Conservation (phyloP, 1,284 basidiomycete genomes). For the Cryptococcus hybrid region DNA sequence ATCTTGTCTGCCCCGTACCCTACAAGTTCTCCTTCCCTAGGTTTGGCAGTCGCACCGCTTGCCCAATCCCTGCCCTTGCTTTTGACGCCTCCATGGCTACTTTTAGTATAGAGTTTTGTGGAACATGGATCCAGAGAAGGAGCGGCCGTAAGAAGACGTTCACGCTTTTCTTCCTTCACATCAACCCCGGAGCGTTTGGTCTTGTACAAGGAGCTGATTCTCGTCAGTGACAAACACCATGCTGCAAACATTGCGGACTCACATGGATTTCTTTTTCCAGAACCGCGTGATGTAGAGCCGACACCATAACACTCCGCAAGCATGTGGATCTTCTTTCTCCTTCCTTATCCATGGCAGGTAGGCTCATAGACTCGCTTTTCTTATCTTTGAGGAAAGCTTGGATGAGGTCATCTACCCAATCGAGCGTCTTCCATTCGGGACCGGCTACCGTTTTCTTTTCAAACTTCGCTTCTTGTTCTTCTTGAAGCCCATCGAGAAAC, state of each 20-base stretch:
- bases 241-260: slow-evolving; percentile 16
- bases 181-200: slow-evolving; percentile 59
- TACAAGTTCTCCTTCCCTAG: slow-evolving; percentile 47
- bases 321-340: slow-evolving; percentile 70
- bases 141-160: slow-evolving; percentile 53
- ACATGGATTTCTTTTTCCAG: slow-evolving; percentile 58
- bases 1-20: slow-evolving; percentile 47
- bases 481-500: background rate
- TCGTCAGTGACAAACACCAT: background rate
- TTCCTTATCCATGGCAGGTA: slow-evolving; percentile 73
- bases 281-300: slow-evolving; percentile 72
- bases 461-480: no score
- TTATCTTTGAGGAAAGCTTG: slow-evolving; percentile 63
- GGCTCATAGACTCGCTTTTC: slow-evolving; percentile 58
- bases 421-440: slow-evolving; percentile 7
- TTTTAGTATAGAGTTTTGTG: slow-evolving; percentile 39
- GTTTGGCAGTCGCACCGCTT: slow-evolving; percentile 28
- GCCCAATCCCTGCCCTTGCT: slow-evolving; percentile 13
- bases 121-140: slow-evolving; percentile 32
- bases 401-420: slow-evolving; percentile 62
- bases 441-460: slow-evolving; percentile 21
- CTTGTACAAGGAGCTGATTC: slow-evolving; percentile 63
- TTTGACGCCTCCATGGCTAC: slow-evolving; percentile 7
- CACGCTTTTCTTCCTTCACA: slow-evolving; percentile 62
- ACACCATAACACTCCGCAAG: slow-evolving; percentile 71